Base-by-base conservation (phyloP, 2,329 filamentous ascomycete genomes). In the Epicoccum nigrum region DNA sequence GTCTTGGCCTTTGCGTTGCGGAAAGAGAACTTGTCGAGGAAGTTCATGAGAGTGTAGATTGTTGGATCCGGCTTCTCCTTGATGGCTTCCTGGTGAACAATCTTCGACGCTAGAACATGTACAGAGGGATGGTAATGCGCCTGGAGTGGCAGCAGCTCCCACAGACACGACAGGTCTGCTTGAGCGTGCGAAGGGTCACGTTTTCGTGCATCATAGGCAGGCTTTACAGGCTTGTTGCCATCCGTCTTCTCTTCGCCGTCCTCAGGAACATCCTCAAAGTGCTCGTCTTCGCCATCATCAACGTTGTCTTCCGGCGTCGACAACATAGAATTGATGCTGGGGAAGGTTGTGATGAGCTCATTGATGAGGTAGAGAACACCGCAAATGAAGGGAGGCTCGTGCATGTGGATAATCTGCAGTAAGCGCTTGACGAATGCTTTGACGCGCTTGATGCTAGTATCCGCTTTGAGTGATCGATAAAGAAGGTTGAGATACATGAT, bases 1-100 rank as follows among this genome's bases (percentile, higher is more conserved):
- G 69, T 60, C 58, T 79, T 83, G 4, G 86, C 79, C 79, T 96
- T 96, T 55, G 93, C 86, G 64, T 94, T 96, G 62, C 90, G 88
- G 81, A 97, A 99, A n/a, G 96, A 91, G 73, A 99, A 99, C 63
- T 95, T 92, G 76, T 99, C 94, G 51, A 99, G 81, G 81, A 99
- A 99, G 72, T 95, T 89, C 67, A 94, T 94, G 40, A 99, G 83
- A 1, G 90, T 94, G 72, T 97, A 93, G 51, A 91, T 87, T 13
- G 89, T 87, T 43, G 97, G 81, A 64, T 99, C 94, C 0, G 94
- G 92, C 74, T 97, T 97, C 56, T 89, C 85, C 54, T 90, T 87
- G 72, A 90, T 86, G 43, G 85, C 82, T 59, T 87, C 83, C 52
- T 86, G 83, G 41, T 83, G 79, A 7, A 96, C 74, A 31, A 97